These are phyloP conservation scores for Panaeolus papilionaceus DNA, from an alignment of 768 basidiomycete genomes.

Conservation along the genomic window DNA sequence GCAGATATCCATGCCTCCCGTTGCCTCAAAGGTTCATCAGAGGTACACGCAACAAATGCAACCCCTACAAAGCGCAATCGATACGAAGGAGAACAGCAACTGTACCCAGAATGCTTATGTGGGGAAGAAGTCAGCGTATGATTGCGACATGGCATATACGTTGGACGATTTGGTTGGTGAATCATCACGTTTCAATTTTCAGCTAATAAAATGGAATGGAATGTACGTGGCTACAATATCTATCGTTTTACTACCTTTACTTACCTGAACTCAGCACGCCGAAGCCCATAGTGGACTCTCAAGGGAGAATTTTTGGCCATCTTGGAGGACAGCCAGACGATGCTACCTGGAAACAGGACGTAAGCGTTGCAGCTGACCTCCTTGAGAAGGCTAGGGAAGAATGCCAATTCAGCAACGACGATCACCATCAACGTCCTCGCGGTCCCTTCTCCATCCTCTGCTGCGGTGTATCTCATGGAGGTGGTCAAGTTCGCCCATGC, in stretches of 20 bases:
- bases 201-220: background rate
- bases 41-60: too few relatives aligned
- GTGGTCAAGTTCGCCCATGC: constrained; percentile 17
- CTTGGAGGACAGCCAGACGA: constrained; percentile 10
- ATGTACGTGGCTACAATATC: background rate
- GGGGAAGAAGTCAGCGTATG: too few relatives aligned
- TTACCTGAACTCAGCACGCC: background rate
- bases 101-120: too few relatives aligned
- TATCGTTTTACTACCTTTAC: background rate
- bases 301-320: constrained; percentile 14
- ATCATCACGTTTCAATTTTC: background rate
- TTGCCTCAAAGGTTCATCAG: too few relatives aligned
- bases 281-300: background rate
- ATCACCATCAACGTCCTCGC: background rate
- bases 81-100: too few relatives aligned
- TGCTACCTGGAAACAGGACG: background rate
- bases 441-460: constrained; percentile 17
- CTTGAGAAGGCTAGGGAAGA: background rate
- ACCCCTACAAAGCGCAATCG: too few relatives aligned
- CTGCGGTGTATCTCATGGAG: constrained; percentile 24
- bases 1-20: too few relatives aligned
- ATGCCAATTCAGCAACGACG: background rate
- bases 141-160: background rate
- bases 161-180: constrained; percentile 6
- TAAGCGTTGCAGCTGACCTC: background rate